These are phyloP conservation scores for Stenocarpella maydis DNA, from an alignment of 2,329 filamentous ascomycete genomes.

Conservation along the genomic window DNA sequence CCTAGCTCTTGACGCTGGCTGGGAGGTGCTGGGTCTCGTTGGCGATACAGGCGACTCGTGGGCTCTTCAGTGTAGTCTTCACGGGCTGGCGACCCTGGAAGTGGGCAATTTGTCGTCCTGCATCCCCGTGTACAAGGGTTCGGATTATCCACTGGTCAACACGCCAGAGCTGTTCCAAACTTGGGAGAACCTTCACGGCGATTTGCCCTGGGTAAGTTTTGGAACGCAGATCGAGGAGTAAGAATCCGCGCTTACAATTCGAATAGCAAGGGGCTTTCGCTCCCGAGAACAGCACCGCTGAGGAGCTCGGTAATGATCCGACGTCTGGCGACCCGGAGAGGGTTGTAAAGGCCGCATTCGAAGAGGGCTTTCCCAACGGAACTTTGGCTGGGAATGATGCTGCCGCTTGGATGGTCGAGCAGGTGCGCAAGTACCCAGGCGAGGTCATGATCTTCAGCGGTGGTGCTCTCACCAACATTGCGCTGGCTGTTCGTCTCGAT, in stretches of 20 bases:
- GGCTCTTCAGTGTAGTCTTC: conserved; percentile 53
- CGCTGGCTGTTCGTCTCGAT: conserved; percentile 55
- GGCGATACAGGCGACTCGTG: conserved; percentile 54
- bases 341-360: conserved; percentile 51
- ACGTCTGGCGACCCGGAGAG: conserved; percentile 54
- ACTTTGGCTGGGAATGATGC: conserved; percentile 50
- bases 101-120: conserved; percentile 53
- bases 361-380: conserved; percentile 56
- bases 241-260: neutral
- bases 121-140: conserved; percentile 56
- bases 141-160: conserved; percentile 56
- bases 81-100: conserved; percentile 56
- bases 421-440: conserved; percentile 57
- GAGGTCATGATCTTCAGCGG: conserved; percentile 57
- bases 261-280: conserved; percentile 51
- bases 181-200: conserved; percentile 54
- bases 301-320: conserved; percentile 53
- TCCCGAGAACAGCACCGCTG: conserved; percentile 51
- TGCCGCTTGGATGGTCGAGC: conserved; percentile 56
- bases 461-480: conserved; percentile 58
- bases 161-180: conserved; percentile 52
- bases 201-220: conserved; percentile 49
- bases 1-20: conserved; percentile 52
- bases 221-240: too few species aligned
- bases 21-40: conserved; percentile 51